Evolutionary conservation across 2,329 filamentous ascomycete genomes (phyloP), one percentile per base, ranked within the genome.

Genomic region (Rutstroemia sp.): DNA sequence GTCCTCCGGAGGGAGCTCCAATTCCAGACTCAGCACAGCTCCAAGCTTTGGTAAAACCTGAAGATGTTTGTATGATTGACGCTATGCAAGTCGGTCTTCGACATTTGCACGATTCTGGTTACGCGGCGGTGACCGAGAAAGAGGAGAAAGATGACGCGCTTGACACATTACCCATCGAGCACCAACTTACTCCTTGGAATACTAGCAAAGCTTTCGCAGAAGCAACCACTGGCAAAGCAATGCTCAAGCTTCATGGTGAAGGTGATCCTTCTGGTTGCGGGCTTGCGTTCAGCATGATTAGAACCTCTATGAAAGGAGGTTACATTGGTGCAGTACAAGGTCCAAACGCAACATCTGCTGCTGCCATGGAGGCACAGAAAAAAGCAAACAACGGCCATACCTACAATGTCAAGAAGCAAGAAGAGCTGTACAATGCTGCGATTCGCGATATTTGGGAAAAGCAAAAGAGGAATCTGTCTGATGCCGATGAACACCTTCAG

Each of bases 291-390:
- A 96, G 89, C 69, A 96, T 99, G 71, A 92, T 99, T 71, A 91
- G 94, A 68, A 96, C 92, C 0, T 95, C 90, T 1, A 99, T 99
- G 94, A 99, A 99, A 73, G 94, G 94, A 60, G 94, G 94, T 0
- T 99, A 84, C 59, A 81, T 96, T 71, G 89, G 92, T 68, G 87
- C 91, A 19, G 82, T 95, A 25, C 81, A 83, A 58, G 83, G 83
- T 2, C 82, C 83, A 2, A 72, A 82, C 40, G 80, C 82, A 7
- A 85, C 82, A 2, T 84, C 82, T 9, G 91, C 90, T 27, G 90
- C 96, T 70, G 92, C 89, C 67, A 89, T 92, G 59, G 58, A 57
- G 12, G 57, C 59, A 30, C 89, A 92, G 69, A 84, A 92, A 62
- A 89, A 92, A 68, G 88, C 88, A 16, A 92, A 94, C 61, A 91